A percentile compares a stretch with the other conserved stretches of the same genome.
These are phyloP conservation scores for Candida sakaeoensis DNA, from an alignment of 805 yeast species.

Conservation along the genomic window DNA sequence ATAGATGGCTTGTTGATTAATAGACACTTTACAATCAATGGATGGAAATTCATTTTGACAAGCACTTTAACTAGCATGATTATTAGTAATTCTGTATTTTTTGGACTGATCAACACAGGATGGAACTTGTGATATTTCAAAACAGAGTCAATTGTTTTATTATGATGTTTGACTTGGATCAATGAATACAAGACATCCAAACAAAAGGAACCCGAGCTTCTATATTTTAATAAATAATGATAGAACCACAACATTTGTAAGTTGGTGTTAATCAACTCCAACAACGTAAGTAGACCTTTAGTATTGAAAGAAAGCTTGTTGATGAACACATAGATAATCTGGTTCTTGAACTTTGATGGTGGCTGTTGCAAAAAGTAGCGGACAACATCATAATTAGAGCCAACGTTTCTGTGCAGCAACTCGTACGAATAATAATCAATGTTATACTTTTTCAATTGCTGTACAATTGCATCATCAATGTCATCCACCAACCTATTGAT, in stretches of 20 bases:
- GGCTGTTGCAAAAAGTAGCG: slow-evolving; percentile 2
- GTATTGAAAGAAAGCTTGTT: not conserved
- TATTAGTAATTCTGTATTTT: slow-evolving; percentile 2
- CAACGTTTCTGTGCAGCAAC: not conserved
- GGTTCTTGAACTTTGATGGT: slow-evolving; percentile 4
- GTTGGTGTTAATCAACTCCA: not conserved
- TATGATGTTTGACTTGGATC: not conserved
- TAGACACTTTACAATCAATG: slow-evolving; percentile 7
- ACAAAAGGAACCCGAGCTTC: slow-evolving; percentile 8
- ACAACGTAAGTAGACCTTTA: not conserved
- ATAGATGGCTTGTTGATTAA: slow-evolving; percentile 10
- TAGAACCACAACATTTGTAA: slow-evolving; percentile 7
- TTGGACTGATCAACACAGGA: not conserved
- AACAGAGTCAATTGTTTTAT: not conserved
- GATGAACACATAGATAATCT: slow-evolving; percentile 2
- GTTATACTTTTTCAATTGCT: slow-evolving; percentile 3
- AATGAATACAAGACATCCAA: slow-evolving; percentile 3
- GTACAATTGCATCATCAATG: slow-evolving; percentile 5
- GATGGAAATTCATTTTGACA: not conserved
- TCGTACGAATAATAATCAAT: slow-evolving; percentile 7
- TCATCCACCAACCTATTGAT: slow-evolving; percentile 3
- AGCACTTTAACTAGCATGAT: slow-evolving; percentile 6
- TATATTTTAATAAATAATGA: slow-evolving; percentile 5
- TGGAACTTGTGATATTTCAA: not conserved
- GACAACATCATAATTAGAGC: slow-evolving; percentile 2